Conservation (phyloP, 192 early-diverging fungal species). For the Coemansia erecta region DNA sequence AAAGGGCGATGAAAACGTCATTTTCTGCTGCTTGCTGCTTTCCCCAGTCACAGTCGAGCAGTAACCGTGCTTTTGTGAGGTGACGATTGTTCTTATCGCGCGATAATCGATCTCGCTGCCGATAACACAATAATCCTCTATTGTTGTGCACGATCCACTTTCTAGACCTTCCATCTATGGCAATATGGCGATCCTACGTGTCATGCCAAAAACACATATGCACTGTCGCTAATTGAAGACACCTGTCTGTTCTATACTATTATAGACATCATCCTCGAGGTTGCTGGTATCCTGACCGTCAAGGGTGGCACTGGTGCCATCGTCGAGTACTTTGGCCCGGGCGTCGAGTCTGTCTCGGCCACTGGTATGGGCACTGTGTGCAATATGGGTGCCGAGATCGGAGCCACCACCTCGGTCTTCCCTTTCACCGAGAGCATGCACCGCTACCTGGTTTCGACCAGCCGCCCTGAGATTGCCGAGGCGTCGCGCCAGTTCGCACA, state of each 20-base stretch:
- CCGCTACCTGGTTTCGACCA: conserved; percentile 86
- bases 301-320: conserved; percentile 97
- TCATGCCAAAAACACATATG: too few species aligned
- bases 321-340: conserved; percentile 96
- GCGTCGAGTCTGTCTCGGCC: conserved; percentile 90
- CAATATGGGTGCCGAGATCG: conserved; percentile 99
- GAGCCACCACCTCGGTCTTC: conserved; percentile 96
- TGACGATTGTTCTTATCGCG: too few species aligned
- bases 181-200: too few species aligned
- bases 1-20: not conserved
- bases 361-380: conserved; percentile 99
- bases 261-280: conserved; percentile 83
- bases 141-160: too few species aligned
- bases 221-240: not conserved
- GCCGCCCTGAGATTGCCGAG: conserved; percentile 74
- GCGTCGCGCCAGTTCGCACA: conserved; percentile 79
- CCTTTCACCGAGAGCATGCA: conserved; percentile 92
- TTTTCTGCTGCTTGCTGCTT: not conserved
- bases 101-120: too few species aligned
- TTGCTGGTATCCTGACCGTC: conserved; percentile 94
- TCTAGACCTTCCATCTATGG: too few species aligned
- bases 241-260: not conserved
- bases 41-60: not conserved
- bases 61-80: too few species aligned
- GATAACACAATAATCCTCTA: too few species aligned